Percentiles rank a stretch among this genome's conserved stretches.
phyloP scores from a whole-genome alignment of 2,329 filamentous ascomycete genomes.

The Zalaria sp. region DNA sequence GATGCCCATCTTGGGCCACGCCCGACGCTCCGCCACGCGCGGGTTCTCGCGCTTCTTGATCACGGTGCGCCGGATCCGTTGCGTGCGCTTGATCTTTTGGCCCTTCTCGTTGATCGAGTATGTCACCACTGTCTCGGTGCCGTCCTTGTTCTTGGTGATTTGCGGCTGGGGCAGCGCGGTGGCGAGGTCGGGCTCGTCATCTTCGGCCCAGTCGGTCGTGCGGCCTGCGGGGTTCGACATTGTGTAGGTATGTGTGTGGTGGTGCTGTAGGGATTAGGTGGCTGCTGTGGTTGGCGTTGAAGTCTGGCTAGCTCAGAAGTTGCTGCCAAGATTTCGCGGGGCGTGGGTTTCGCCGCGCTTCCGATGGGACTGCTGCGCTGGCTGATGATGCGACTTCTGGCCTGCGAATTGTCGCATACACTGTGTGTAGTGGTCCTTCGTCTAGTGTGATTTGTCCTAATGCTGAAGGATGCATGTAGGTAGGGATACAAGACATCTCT shows the following conservation, averaged over 20 bases:
- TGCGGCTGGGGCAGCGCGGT: conserved; percentile 72
- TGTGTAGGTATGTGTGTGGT: neutral
- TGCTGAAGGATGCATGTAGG: too few relatives aligned
- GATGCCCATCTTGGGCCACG: conserved; percentile 83
- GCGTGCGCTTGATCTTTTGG: conserved; percentile 94
- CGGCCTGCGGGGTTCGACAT: conserved; percentile 21
- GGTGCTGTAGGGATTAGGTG: neutral
- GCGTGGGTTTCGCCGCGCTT: too few relatives aligned
- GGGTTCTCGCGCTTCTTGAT: conserved; percentile 95
- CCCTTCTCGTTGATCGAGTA: conserved; percentile 84
- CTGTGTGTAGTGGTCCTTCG: too few relatives aligned
- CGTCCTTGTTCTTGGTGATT: conserved; percentile 93
- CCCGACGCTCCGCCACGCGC: conserved; percentile 84
- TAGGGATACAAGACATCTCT: too few relatives aligned
- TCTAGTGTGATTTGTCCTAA: too few relatives aligned
- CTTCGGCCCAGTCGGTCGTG: conserved; percentile 80
- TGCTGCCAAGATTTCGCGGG: too few relatives aligned
- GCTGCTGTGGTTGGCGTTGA: neutral
- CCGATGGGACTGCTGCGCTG: too few relatives aligned
- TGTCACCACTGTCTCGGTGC: conserved; percentile 87
- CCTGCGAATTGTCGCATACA: too few relatives aligned
- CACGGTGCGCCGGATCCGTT: conserved; percentile 82
- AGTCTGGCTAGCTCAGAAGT: too few relatives aligned
- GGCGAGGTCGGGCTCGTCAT: conserved; percentile 68
- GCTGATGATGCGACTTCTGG: too few relatives aligned